These are phyloP conservation scores for Kwoniella europaea DNA, from an alignment of 768 basidiomycete genomes.

Conservation along the genomic window DNA sequence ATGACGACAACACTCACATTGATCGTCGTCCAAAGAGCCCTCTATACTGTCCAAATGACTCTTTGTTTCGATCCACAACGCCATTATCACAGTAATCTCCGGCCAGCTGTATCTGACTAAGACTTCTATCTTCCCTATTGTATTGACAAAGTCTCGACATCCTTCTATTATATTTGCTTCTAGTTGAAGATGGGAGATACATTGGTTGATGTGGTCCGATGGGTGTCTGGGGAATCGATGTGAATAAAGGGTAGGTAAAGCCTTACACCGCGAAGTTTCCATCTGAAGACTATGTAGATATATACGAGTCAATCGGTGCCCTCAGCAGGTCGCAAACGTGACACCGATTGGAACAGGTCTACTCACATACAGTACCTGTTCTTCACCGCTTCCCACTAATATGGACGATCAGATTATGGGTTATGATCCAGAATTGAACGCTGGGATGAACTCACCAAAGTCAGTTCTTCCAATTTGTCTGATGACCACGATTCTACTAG, in stretches of 20 bases:
- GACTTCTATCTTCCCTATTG: neutral
- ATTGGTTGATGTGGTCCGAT: slow-evolving; percentile 10
- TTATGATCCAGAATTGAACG: neutral
- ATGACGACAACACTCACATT: slow-evolving; percentile 7
- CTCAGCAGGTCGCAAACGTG: neutral
- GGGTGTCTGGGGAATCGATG: neutral
- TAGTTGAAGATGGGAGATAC: neutral
- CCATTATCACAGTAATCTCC: neutral
- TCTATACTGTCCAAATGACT: neutral
- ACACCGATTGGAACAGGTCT: neutral
- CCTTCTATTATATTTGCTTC: neutral
- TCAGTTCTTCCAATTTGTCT: slow-evolving; percentile 8
- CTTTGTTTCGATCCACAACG: neutral
- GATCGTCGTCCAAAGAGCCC: neutral
- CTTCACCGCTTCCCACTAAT: slow-evolving; percentile 21
- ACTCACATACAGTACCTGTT: slow-evolving; percentile 20
- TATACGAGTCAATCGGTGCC: neutral
- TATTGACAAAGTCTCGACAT: neutral
- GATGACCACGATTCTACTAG: neutral
- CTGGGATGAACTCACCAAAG: slow-evolving; percentile 3
- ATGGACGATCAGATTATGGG: neutral
- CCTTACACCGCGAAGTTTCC: neutral
- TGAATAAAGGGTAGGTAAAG: neutral
- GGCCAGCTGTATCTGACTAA: neutral
- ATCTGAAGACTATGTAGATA: slow-evolving; percentile 10